Conservation (phyloP, 805 yeast genomes). For the Metschnikowia lunata region DNA sequence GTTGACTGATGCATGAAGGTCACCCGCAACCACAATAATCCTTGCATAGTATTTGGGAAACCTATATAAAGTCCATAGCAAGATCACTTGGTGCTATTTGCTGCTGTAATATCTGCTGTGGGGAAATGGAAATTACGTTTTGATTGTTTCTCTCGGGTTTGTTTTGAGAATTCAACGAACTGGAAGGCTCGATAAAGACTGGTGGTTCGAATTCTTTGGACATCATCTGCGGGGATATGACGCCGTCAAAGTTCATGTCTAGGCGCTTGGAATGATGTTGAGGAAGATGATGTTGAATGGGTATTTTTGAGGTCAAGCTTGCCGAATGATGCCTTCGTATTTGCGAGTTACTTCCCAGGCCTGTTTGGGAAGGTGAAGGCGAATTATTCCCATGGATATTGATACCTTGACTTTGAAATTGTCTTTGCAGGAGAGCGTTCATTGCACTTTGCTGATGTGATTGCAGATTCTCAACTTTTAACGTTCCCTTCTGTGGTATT, state of each 20-base stretch:
- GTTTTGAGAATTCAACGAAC: neutral
- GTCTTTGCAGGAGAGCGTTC: no score
- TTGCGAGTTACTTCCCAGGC: constrained; percentile 5
- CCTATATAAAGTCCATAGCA: constrained; percentile 27
- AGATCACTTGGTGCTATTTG: constrained; percentile 15
- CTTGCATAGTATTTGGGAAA: neutral
- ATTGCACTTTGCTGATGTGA: no score
- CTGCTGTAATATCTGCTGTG: constrained; percentile 38
- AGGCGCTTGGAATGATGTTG: constrained; percentile 9
- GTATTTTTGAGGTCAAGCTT: constrained; percentile 4
- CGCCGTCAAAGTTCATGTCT: constrained; percentile 9
- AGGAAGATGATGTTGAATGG: constrained; percentile 9
- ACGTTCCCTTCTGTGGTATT: no score
- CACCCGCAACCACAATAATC: no score
- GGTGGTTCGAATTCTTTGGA: constrained; percentile 12
- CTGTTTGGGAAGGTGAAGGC: constrained; percentile 7
- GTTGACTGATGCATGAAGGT: neutral
- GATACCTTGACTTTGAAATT: no score
- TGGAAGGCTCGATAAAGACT: constrained; percentile 1
- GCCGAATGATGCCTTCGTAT: constrained; percentile 4
- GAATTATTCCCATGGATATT: constrained; percentile 2
- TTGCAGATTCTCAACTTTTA: no score
- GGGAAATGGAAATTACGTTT: constrained; percentile 25
- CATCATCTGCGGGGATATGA: constrained; percentile 17
- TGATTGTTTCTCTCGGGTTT: no score